Evolutionary conservation across 2,329 filamentous ascomycete genomes (phyloP).

Genomic region (Parastagonospora nodorum): DNA sequence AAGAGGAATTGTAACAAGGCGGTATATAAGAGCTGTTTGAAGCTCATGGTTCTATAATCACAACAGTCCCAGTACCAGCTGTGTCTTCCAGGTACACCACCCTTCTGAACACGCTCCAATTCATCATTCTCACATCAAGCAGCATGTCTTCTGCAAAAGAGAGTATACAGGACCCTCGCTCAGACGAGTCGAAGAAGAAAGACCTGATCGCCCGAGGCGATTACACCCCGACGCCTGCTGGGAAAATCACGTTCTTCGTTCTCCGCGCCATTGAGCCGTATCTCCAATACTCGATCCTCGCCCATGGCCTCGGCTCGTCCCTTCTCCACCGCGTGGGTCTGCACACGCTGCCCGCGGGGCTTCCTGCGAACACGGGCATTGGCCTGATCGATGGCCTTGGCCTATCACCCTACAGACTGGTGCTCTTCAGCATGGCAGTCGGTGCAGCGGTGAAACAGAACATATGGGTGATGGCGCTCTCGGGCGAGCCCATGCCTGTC

Average conservation of each 20-base stretch:
- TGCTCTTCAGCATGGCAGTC: constrained; percentile 60
- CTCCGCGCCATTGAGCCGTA: constrained; percentile 54
- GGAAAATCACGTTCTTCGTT: constrained; percentile 51
- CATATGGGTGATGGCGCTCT: constrained; percentile 56
- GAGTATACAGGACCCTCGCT: constrained; percentile 33
- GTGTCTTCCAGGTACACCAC: not conserved
- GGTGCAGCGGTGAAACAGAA: constrained; percentile 62
- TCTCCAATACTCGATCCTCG: constrained; percentile 57
- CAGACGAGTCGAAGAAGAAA: constrained; percentile 33
- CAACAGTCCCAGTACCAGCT: too few relatives aligned
- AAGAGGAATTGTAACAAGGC: too few relatives aligned
- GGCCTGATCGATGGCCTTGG: constrained; percentile 49
- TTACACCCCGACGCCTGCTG: constrained; percentile 46
- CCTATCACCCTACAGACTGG: constrained; percentile 57
- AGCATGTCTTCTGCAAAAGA: constrained; percentile 10
- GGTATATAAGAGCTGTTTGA: not conserved
- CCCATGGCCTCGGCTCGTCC: constrained; percentile 46
- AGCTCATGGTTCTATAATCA: too few relatives aligned
- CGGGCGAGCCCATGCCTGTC: constrained; percentile 57
- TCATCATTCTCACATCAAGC: not conserved
- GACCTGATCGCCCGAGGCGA: constrained; percentile 50
- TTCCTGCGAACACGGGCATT: constrained; percentile 48
- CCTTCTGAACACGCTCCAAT: not conserved
- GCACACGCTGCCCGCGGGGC: constrained; percentile 48
- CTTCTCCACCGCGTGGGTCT: constrained; percentile 56